Evolutionary conservation across 768 basidiomycete species (phyloP), one percentile per base, ranked within the genome.

Genomic region (Solioccasus polychromus): DNA sequence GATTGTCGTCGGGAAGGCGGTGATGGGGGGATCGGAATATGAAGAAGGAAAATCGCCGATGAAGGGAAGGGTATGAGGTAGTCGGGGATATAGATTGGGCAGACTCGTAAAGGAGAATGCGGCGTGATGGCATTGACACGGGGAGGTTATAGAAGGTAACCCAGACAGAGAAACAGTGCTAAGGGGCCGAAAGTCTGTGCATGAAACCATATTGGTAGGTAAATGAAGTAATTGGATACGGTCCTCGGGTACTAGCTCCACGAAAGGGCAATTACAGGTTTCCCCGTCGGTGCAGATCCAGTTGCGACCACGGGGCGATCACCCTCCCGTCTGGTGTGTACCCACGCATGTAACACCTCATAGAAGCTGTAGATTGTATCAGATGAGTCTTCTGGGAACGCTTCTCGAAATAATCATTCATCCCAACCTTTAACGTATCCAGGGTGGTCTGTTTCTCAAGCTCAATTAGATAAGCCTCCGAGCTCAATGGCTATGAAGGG

Each of bases 171-270:
- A 41, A 35, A 50, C 47, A 50, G 45, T 60, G 35, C 55, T 42
- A 63, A 63, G 63, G 63, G 60, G 52, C 45, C 57, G 51, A 38
- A 53, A 51, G 50, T 50, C 63, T 59, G 62, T 59, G 60, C 58
- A 64, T 62, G 55, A 63, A 53, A 57, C 62, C 58, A 60, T 55
- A 57, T 62, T 46, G 39, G 63, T 63, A 50, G 46, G 48, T 24
- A 35, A n/a, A 45, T 63, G 62, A 62, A 62, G 62, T 64, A 63
- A 64, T 62, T 52, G 51, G 59, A 24, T 52, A 35, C 60, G 54
- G 52, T 53, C 29, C 39, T 60, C 63, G 65, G 55, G 50, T 52
- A 65, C 50, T 63, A 66, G 58, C 65, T 53, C 63, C 63, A 65
- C 62, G 62, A 35, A 40, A 49, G 49, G 54, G 59, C 55, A 39